Percentiles rank a stretch among this genome's conserved stretches.
phyloP scores from a whole-genome alignment of 1,284 basidiomycete species.

The Tremellales sp. region DNA sequence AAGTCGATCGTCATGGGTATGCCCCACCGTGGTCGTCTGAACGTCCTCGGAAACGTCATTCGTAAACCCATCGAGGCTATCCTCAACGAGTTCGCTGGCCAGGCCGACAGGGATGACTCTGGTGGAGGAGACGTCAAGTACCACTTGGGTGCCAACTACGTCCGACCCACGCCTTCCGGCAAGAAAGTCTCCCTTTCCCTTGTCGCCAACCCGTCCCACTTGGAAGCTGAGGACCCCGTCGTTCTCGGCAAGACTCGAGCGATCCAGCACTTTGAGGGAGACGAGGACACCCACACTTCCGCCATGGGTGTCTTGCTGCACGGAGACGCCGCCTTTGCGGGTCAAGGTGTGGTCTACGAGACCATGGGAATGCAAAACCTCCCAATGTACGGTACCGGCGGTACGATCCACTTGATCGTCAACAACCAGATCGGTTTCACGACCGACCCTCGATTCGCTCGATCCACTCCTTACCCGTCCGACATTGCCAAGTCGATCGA shows the following conservation, averaged over 20 bases:
- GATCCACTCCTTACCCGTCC: conserved; percentile 97
- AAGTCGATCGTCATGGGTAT: conserved; percentile 97
- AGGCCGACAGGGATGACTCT: conserved; percentile 65
- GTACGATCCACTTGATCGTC: conserved; percentile 96
- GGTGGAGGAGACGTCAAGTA: conserved; percentile 99
- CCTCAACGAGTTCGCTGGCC: conserved; percentile 84
- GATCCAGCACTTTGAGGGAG: conserved; percentile 91
- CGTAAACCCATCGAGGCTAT: conserved; percentile 98
- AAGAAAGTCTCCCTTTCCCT: conserved; percentile 97
- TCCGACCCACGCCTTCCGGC: conserved; percentile 94
- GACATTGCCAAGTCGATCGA: conserved; percentile 99
- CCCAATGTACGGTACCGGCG: conserved; percentile 92
- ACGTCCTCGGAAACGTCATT: conserved; percentile 97
- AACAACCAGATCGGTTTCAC: conserved; percentile 99
- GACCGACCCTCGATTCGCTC: conserved; percentile 94
- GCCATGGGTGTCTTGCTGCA: conserved; percentile 95
- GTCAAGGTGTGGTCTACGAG: conserved; percentile 98
- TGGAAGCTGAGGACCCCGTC: conserved; percentile 95
- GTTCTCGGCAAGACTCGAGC: conserved; percentile 97
- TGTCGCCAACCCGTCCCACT: conserved; percentile 97
- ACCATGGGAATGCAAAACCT: conserved; percentile 98
- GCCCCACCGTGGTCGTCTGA: conserved; percentile 98
- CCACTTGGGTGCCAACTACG: conserved; percentile 98
- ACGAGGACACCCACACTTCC: conserved; percentile 68
- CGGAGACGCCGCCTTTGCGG: conserved; percentile 98